Base-by-base conservation (phyloP, 352 stramenopile genomes). In the Phytophthora macrochlamydospora region DNA sequence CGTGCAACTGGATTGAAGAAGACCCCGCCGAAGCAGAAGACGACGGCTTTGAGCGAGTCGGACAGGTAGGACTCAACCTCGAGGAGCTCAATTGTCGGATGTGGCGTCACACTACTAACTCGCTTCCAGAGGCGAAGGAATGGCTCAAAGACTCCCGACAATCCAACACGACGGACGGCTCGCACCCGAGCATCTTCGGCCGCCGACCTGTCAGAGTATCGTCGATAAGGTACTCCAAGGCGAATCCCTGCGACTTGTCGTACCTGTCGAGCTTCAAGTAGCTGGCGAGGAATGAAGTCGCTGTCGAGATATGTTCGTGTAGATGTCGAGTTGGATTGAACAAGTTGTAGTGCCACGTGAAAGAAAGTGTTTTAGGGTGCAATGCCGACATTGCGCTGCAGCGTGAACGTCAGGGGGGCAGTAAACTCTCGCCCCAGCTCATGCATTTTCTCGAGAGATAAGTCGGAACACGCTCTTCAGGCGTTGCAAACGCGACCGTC, bases 191-290 rank as follows among this genome's bases (percentile, higher is more conserved):
- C 45, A 1, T 24, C 43, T 51, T 62, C 52, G 32, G n/a, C 59
- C 49, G n/a, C 59, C 49, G 57, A 35, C 30, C 59, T 49, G 58
- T 48, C 55, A 28, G 48, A 50, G 24, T 51, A 12, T 51, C 65
- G 56, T 67, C 29, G 40, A 62, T 44, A 30, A 62, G 67, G 44
- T 77, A 80, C 57, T 76, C 76, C 32, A 75, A 75, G 44, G 53
- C 65, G 18, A 78, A 77, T 28, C 75, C 65, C 33, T 81, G 67
- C 57, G 80, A 89, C 58, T 66, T 89, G 45, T 89, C 77, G 33
- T 89, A 89, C 58, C 56, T 89, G 24, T 70, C 60, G 31, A 72
- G 52, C 40, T 87, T 87, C 64, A 89, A 87, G 73, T 81, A 68
- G 30, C 53, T 44, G 50, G 35, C 59, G 58, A 55, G 11, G 6